Evolutionary conservation across 2,329 filamentous ascomycete genomes (phyloP), one percentile per base, ranked within the genome.

Genomic region (Trichoderma lentiforme): DNA sequence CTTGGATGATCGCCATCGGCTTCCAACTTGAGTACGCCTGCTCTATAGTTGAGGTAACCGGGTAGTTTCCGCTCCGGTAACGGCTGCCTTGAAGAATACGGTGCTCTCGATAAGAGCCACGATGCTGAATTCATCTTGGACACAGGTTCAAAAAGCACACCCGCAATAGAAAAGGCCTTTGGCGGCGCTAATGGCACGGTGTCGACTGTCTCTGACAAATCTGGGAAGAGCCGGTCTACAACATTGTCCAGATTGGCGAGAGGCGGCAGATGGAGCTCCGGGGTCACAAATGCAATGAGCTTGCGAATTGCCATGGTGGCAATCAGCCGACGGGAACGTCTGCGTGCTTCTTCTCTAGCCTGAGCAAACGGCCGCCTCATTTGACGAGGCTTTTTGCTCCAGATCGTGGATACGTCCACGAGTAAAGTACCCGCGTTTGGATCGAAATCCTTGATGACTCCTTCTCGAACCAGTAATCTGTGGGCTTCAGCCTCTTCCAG

Each of bases 401-500:
- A 39, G 18, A 85, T 75, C 0, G 77, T 73, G 0, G 86, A 87
- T 6, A 88, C 79, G 39, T 85, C 81, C 1, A 86, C 80, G 12
- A 84, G 77, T 4, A 85, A 75, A 0, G 85, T 87, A 3, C 88
- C 88, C 0, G 81, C 80, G 56, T 85, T 85, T 4, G 84, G 79
- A 70, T 86, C 82, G 26, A 87, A 84, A 21, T 84, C 82, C 62
- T 82, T 82, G 4, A 88, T 81, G 15, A 88, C 79, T 2, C 81
- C 78, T 56, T 84, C 83, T 39, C 81, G 79, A 18, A 81, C 70
- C n/a, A 94, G 83, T 7, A 92, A 81, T 8, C 83, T 77, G 24
- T 88, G 82, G 0, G 89, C 90, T 71, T 88, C 82, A 2, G 82
- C 81, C 43, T 88, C 87, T 64, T 88, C 82, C 2, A 79, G 75